phyloP scores from a whole-genome alignment of 176 grass and related monocot species.

The Avena sativa region DNA sequence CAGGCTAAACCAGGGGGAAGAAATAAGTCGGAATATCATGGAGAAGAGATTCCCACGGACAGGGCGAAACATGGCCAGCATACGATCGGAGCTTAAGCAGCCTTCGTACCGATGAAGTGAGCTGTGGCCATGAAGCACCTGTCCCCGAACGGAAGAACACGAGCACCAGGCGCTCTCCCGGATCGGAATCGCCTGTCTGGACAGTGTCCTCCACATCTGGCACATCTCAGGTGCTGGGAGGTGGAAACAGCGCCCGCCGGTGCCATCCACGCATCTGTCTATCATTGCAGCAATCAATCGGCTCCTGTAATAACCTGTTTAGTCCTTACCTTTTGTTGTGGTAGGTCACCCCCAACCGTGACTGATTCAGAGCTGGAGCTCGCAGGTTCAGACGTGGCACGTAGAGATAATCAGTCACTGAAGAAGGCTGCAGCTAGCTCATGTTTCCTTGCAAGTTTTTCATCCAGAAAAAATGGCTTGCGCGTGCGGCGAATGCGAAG shows the following conservation, averaged over 20 bases:
- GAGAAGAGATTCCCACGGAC: neutral
- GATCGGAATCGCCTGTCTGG: slow-evolving; percentile 24
- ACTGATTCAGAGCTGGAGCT: neutral
- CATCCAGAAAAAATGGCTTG: neutral
- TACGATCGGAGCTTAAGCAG: neutral
- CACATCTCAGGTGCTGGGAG: slow-evolving; percentile 37
- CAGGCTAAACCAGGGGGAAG: neutral
- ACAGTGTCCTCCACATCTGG: neutral
- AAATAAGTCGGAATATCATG: neutral
- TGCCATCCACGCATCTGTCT: neutral
- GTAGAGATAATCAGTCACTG: too few species aligned
- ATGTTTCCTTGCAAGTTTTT: too few species aligned
- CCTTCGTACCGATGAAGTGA: neutral
- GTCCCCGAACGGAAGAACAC: neutral
- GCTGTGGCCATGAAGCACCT: neutral
- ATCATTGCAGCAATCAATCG: neutral
- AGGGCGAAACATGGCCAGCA: slow-evolving; percentile 16
- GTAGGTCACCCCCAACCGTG: neutral
- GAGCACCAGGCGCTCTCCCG: neutral
- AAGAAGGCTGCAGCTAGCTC: too few species aligned
- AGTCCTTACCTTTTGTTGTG: neutral
- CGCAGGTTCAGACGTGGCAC: neutral
- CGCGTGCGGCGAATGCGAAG: neutral
- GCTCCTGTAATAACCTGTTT: neutral
- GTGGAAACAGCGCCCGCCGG: neutral